Conservation (phyloP, 2,329 filamentous ascomycete genomes). For the Pseudopithomyces maydicus region DNA sequence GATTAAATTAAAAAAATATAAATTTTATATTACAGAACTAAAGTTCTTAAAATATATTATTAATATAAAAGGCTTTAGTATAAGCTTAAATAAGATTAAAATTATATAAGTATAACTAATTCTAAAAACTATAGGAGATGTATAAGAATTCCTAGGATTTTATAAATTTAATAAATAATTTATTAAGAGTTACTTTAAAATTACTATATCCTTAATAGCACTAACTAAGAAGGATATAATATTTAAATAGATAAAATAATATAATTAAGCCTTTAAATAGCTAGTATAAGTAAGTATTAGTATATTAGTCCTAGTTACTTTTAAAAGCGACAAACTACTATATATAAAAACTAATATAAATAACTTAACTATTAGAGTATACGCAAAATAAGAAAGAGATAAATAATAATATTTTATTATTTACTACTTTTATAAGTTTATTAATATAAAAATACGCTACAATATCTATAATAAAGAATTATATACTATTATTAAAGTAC, state of each 20-base stretch:
- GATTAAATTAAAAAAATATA: background rate
- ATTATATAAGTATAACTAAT: background rate
- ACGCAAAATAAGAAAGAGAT: background rate
- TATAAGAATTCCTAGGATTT: background rate
- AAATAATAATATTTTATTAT: background rate
- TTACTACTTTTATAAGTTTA: background rate
- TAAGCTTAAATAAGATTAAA: background rate
- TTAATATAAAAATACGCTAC: background rate
- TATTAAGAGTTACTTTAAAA: background rate
- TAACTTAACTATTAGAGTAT: background rate
- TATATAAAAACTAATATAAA: background rate
- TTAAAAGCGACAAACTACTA: background rate
- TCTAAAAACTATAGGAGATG: background rate
- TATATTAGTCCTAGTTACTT: background rate
- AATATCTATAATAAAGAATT: constrained; percentile 5
- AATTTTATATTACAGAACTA: background rate
- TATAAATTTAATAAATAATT: background rate
- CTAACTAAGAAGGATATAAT: background rate
- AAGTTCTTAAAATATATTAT: background rate
- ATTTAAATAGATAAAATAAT: background rate
- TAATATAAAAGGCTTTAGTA: background rate
- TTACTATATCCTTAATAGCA: background rate
- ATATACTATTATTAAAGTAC: background rate
- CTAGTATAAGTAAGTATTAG: too few species aligned
- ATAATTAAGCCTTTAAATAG: too few species aligned